Percentiles rank a stretch among this genome's conserved stretches.
These are phyloP conservation scores for Pythium apleroticum DNA, from an alignment of 352 stramenopile genomes.

Conservation along the genomic window DNA sequence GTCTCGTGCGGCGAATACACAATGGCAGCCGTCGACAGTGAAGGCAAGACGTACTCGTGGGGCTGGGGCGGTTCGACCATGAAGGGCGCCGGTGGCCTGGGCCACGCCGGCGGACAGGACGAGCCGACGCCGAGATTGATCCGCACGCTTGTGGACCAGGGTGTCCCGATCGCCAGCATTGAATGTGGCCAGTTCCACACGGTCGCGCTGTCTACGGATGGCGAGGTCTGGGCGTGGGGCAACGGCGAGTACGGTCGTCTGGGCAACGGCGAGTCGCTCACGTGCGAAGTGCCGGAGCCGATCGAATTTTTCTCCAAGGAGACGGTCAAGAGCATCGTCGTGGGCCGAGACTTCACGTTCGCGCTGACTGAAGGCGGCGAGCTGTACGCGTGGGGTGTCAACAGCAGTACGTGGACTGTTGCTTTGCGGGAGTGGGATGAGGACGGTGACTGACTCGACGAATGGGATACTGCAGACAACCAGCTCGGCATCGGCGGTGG, in stretches of 20 bases:
- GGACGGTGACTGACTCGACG: too few relatives aligned
- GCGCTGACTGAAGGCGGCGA: slow-evolving; percentile 81
- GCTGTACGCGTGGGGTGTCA: slow-evolving; percentile 91
- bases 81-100: slow-evolving; percentile 73
- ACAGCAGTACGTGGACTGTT: slow-evolving; percentile 73
- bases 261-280: slow-evolving; percentile 87
- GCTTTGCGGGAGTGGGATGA: neutral
- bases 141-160: slow-evolving; percentile 74
- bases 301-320: slow-evolving; percentile 84
- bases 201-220: slow-evolving; percentile 83
- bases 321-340: slow-evolving; percentile 66
- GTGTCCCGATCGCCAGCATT: slow-evolving; percentile 67
- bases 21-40: slow-evolving; percentile 79
- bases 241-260: slow-evolving; percentile 91
- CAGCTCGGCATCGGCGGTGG: slow-evolving; percentile 89
- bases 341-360: slow-evolving; percentile 90
- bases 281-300: slow-evolving; percentile 77
- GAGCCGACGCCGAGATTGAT: slow-evolving; percentile 70
- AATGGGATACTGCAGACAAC: slow-evolving; percentile 55
- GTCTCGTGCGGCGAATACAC: slow-evolving; percentile 87
- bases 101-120: slow-evolving; percentile 73
- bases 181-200: slow-evolving; percentile 90
- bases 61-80: slow-evolving; percentile 86
- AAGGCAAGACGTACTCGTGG: slow-evolving; percentile 91
- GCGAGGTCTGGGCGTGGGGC: slow-evolving; percentile 91